These are phyloP conservation scores for Metarhizium robertsii DNA, from an alignment of 2,329 filamentous ascomycete species.

Conservation along the genomic window DNA sequence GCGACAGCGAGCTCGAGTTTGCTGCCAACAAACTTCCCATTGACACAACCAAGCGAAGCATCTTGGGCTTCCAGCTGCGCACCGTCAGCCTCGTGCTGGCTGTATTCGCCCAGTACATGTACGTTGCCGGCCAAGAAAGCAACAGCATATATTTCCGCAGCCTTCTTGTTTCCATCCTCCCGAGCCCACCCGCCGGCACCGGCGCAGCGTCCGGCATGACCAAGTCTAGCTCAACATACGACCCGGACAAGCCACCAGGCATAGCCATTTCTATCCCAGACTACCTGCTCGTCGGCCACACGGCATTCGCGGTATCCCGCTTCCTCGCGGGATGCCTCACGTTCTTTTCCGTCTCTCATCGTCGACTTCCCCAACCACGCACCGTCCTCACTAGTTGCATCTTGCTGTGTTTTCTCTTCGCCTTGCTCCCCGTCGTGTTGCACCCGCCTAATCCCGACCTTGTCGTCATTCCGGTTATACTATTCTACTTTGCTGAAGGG, in stretches of 20 bases:
- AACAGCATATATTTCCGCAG: conserved; percentile 51
- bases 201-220: conserved; percentile 14
- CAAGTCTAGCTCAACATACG: conserved; percentile 16
- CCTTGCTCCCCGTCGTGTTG: conserved; percentile 37
- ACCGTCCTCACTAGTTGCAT: conserved; percentile 60
- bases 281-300: conserved; percentile 64
- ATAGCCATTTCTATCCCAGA: conserved; percentile 49
- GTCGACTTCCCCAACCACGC: conserved; percentile 52
- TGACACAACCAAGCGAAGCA: conserved; percentile 37
- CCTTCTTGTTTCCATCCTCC: conserved; percentile 35
- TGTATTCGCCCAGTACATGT: conserved; percentile 67
- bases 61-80: conserved; percentile 42
- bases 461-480: conserved; percentile 49
- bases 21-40: conserved; percentile 38
- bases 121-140: conserved; percentile 65
- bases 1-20: conserved; percentile 43
- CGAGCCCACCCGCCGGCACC: conserved; percentile 14
- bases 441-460: conserved; percentile 35
- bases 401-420: conserved; percentile 48
- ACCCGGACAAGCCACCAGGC: conserved; percentile 27
- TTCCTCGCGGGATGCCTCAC: conserved; percentile 60
- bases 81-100: conserved; percentile 57
- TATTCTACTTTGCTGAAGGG: conserved; percentile 74
- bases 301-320: conserved; percentile 63
- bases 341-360: conserved; percentile 39